These are phyloP conservation scores for Neopestalotiopsis sp. DNA, from an alignment of 2,329 filamentous ascomycete genomes.

Conservation along the genomic window DNA sequence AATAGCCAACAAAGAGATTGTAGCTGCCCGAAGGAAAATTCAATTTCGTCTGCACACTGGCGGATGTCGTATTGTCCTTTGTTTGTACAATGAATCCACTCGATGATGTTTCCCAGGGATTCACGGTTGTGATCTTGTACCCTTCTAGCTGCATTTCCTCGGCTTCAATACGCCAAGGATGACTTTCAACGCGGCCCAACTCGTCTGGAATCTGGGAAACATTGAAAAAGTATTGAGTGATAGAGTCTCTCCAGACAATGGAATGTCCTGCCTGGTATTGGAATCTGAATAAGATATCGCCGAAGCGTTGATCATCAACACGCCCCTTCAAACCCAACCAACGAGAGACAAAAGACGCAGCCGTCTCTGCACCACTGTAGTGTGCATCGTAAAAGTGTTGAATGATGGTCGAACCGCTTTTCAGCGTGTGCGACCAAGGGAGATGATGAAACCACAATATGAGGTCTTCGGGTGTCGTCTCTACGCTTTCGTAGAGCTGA, in stretches of 20 bases:
- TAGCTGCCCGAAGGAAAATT: slow-evolving; percentile 54
- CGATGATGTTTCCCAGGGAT: slow-evolving; percentile 65
- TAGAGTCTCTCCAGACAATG: slow-evolving; percentile 72
- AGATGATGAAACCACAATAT: slow-evolving; percentile 79
- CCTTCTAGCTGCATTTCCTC: slow-evolving; percentile 66
- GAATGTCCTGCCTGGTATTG: slow-evolving; percentile 72
- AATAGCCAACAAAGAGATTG: slow-evolving; percentile 70
- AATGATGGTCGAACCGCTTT: slow-evolving; percentile 69
- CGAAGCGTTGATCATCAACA: slow-evolving; percentile 63
- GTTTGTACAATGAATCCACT: slow-evolving; percentile 58
- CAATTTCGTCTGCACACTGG: slow-evolving; percentile 48
- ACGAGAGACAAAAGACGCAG: slow-evolving; percentile 58
- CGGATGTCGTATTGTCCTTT: slow-evolving; percentile 51
- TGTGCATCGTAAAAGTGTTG: slow-evolving; percentile 59
- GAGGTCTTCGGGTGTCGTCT: slow-evolving; percentile 70
- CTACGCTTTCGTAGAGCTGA: slow-evolving; percentile 60
- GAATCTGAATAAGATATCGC: slow-evolving; percentile 63
- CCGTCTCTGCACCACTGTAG: slow-evolving; percentile 60
- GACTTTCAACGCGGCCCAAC: too few relatives aligned
- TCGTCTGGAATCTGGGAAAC: slow-evolving; percentile 65
- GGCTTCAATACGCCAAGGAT: slow-evolving; percentile 72
- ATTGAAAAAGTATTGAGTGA: slow-evolving; percentile 68
- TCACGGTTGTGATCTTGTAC: slow-evolving; percentile 59
- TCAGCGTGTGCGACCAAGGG: slow-evolving; percentile 65
- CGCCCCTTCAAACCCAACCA: slow-evolving; percentile 61